Percentiles rank a stretch among this genome's conserved stretches.
These are phyloP conservation scores for Elsinoe fawcettii DNA, from an alignment of 2,329 filamentous ascomycete species.

Conservation along the genomic window DNA sequence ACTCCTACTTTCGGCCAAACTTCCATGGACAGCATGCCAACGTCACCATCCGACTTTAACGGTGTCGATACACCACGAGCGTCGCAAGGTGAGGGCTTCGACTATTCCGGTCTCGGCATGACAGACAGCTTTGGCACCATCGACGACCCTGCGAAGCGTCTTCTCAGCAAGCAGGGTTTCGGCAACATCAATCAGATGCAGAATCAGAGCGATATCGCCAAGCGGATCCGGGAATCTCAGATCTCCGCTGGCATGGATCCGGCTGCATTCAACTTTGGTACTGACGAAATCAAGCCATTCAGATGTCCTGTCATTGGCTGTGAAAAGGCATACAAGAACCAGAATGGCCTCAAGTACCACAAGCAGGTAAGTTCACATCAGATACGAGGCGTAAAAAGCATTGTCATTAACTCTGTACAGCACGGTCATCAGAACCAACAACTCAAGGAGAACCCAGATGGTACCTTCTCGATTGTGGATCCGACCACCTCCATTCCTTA, in stretches of 20 bases:
- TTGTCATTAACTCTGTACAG: constrained; percentile 27
- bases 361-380: constrained; percentile 50
- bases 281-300: constrained; percentile 95
- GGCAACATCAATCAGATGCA: constrained; percentile 55
- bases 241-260: constrained; percentile 48
- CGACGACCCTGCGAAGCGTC: constrained; percentile 86
- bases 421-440: constrained; percentile 97
- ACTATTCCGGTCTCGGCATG: constrained; percentile 45
- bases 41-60: constrained; percentile 32
- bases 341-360: constrained; percentile 93
- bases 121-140: constrained; percentile 55
- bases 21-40: constrained; percentile 51
- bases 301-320: constrained; percentile 96
- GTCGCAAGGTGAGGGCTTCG: constrained; percentile 34
- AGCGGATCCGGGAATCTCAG: constrained; percentile 57
- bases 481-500: constrained; percentile 91
- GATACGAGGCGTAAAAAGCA: constrained; percentile 20
- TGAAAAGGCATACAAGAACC: constrained; percentile 99
- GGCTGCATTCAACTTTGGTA: constrained; percentile 42
- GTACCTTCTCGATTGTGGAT: constrained; percentile 96
- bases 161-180: constrained; percentile 68
- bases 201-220: constrained; percentile 66
- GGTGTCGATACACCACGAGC: constrained; percentile 28
- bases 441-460: constrained; percentile 91
- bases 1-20: constrained; percentile 82